Conservation (phyloP, 129 eudicot species). For the Scalesia atractyloides region DNA sequence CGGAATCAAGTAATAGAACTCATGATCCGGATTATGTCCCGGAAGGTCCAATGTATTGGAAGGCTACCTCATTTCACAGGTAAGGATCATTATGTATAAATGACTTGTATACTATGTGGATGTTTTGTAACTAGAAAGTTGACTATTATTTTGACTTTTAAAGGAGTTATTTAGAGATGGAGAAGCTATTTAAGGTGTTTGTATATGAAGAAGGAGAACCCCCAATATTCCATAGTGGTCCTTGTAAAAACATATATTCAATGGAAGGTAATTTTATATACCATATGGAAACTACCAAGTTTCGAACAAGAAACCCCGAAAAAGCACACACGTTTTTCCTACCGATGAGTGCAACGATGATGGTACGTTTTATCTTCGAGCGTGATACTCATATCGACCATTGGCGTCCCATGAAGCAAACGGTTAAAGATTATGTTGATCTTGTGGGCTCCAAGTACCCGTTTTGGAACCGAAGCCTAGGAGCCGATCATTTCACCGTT, state of each 20-base stretch:
- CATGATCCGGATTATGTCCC: conserved; percentile 57
- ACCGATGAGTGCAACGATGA: conserved; percentile 49
- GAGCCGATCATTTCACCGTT: conserved; percentile 65
- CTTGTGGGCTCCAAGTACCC: conserved; percentile 52
- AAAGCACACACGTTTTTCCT: conserved; percentile 58
- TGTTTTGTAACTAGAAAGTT: background rate
- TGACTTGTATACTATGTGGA: background rate
- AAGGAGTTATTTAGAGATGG: conserved; percentile 71
- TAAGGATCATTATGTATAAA: conserved; percentile 6
- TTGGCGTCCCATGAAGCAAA: conserved; percentile 52
- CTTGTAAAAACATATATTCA: conserved; percentile 43
- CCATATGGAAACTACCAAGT: conserved; percentile 48
- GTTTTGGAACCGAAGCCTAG: conserved; percentile 61
- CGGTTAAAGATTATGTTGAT: conserved; percentile 46
- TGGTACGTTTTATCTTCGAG: conserved; percentile 51
- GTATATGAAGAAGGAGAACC: conserved; percentile 69
- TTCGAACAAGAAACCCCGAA: conserved; percentile 48
- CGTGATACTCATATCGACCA: conserved; percentile 48
- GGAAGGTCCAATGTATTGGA: conserved; percentile 54
- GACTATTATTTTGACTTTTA: background rate
- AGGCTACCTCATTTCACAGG: conserved; percentile 59
- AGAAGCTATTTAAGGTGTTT: conserved; percentile 46
- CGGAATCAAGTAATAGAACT: conserved; percentile 28
- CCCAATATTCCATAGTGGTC: conserved; percentile 57
- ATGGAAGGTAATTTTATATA: conserved; percentile 63